Evolutionary conservation across 306 rosid genomes (phyloP).

Genomic region (Vicia sativa): DNA sequence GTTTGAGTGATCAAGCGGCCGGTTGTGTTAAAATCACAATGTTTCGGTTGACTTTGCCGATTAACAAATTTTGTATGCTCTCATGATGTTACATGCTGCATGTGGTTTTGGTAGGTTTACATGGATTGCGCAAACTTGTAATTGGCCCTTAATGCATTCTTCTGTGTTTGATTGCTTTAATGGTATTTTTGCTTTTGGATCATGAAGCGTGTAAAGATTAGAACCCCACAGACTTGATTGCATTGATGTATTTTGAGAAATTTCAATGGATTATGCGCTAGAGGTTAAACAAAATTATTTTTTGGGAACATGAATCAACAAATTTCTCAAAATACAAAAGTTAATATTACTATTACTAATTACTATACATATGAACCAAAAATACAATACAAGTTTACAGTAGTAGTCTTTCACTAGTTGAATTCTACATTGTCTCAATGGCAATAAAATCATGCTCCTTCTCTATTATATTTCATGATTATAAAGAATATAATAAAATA

Average conservation of each 20-base stretch:
- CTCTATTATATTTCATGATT: slow-evolving; percentile 35
- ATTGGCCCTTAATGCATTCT: background rate
- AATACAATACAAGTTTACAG: background rate
- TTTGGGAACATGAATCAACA: too few species aligned
- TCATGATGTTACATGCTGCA: background rate
- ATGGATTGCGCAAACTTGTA: slow-evolving; percentile 1
- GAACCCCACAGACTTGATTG: too few species aligned
- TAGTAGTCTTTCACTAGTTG: slow-evolving; percentile 1
- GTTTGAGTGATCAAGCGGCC: slow-evolving; percentile 45
- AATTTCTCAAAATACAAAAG: background rate
- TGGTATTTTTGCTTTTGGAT: too few species aligned
- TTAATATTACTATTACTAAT: slow-evolving; percentile 22
- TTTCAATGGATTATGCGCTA: too few species aligned
- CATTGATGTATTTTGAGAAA: too few species aligned
- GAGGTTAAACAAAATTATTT: too few species aligned
- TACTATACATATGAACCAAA: slow-evolving; percentile 34
- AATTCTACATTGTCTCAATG: slow-evolving; percentile 29
- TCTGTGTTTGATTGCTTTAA: background rate
- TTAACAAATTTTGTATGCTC: background rate
- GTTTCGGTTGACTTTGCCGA: background rate
- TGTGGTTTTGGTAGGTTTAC: background rate
- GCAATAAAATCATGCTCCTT: slow-evolving; percentile 29
- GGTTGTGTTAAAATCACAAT: slow-evolving; percentile 30
- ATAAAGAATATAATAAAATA: slow-evolving; percentile 31
- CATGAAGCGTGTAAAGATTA: background rate